Percentiles rank a stretch among this genome's conserved stretches.
These are phyloP conservation scores for Rhizopogon roseolus DNA, from an alignment of 768 basidiomycete species.

Conservation along the genomic window DNA sequence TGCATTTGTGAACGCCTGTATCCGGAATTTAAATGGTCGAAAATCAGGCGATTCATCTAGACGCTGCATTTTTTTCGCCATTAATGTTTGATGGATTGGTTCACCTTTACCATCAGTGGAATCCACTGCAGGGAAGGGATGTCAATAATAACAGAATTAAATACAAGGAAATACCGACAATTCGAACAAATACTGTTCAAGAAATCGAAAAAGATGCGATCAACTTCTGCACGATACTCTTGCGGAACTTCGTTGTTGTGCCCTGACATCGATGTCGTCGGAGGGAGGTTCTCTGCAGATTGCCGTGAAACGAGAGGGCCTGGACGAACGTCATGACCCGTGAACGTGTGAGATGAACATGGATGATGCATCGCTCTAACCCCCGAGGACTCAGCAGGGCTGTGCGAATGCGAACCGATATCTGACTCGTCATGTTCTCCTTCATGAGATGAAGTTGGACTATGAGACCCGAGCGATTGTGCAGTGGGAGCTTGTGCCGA, in stretches of 20 bases:
- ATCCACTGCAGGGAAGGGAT: constrained; percentile 58
- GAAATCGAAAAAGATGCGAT: constrained; percentile 88
- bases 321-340: constrained; percentile 12
- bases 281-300: constrained; percentile 22
- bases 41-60: constrained; percentile 96
- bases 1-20: constrained; percentile 94
- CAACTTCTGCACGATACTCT: constrained; percentile 79
- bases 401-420: constrained; percentile 28
- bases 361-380: constrained; percentile 16
- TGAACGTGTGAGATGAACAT: constrained; percentile 16
- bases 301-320: constrained; percentile 10
- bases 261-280: constrained; percentile 7
- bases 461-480: constrained; percentile 12
- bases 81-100: constrained; percentile 94
- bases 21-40: constrained; percentile 98
- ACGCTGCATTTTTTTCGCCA: constrained; percentile 99
- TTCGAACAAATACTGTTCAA: constrained; percentile 87
- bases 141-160: constrained; percentile 8
- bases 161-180: constrained; percentile 46
- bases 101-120: constrained; percentile 93
- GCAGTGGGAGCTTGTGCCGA: constrained; percentile 12
- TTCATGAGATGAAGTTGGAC: constrained; percentile 38
- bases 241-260: constrained; percentile 66
- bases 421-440: constrained; percentile 51
- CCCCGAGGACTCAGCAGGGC: constrained; percentile 26